Percentiles rank a stretch among this genome's conserved stretches.
Conservation (phyloP, 345 rosid genomes). For the Heritiera fomes region DNA sequence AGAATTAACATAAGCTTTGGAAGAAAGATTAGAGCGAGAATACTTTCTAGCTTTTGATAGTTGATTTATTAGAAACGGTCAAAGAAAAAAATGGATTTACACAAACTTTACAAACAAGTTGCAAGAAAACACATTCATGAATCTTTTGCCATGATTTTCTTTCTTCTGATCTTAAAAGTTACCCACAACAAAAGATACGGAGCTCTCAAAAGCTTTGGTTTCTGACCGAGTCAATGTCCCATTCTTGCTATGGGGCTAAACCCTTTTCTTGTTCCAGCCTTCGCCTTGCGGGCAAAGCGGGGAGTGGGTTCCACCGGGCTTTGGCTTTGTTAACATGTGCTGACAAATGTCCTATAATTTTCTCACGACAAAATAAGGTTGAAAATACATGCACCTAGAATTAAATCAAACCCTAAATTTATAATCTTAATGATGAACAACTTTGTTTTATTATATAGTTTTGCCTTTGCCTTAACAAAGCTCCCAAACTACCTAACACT, state of each 20-base stretch:
- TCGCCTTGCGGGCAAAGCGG: not conserved
- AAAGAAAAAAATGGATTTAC: not conserved
- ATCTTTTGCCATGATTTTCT: not conserved
- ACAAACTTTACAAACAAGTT: not conserved
- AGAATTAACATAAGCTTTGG: not conserved
- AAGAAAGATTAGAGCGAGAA: not conserved
- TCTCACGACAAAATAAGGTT: not conserved
- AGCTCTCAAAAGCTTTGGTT: not conserved
- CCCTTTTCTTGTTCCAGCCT: not conserved
- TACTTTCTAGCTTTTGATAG: not conserved
- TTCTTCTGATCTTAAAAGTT: not conserved
- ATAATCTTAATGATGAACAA: not conserved
- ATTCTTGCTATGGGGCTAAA: not conserved
- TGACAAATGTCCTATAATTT: not conserved
- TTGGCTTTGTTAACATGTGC: not conserved
- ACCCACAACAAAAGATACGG: not conserved
- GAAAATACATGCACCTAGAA: conserved; percentile 33
- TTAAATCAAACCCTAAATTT: not conserved
- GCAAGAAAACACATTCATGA: not conserved
- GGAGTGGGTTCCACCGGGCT: not conserved
- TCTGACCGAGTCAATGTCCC: not conserved
- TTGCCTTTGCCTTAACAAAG: not conserved
- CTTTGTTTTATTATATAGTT: not conserved
- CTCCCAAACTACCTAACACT: conserved; percentile 11
- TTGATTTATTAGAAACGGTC: not conserved